phyloP scores from a whole-genome alignment of 352 stramenopile species.

The Phytophthora rubi region DNA sequence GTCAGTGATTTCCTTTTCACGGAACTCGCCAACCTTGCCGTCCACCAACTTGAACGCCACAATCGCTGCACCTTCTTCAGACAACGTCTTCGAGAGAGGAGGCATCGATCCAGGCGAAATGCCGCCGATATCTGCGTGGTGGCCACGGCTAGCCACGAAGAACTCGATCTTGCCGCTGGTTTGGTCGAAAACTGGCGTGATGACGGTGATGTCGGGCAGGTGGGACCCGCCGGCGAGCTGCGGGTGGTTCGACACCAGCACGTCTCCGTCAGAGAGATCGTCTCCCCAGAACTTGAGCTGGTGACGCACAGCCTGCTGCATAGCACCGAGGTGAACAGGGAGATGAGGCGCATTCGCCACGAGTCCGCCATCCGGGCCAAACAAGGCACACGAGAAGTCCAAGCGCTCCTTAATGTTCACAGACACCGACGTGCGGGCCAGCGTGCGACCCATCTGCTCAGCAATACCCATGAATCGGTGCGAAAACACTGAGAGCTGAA shows the following conservation, averaged over 20 bases:
- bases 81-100: slow-evolving; percentile 94
- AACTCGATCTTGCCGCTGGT: slow-evolving; percentile 94
- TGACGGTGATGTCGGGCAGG: slow-evolving; percentile 99
- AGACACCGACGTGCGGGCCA: slow-evolving; percentile 96
- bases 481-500: slow-evolving; percentile 97
- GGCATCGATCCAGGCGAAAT: slow-evolving; percentile 97
- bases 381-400: slow-evolving; percentile 99
- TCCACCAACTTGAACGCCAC: slow-evolving; percentile 99
- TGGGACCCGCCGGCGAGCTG: slow-evolving; percentile 97
- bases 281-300: slow-evolving; percentile 92
- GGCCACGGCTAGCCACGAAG: slow-evolving; percentile 97
- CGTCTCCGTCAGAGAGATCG: slow-evolving; percentile 95
- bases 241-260: slow-evolving; percentile 99
- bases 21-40: slow-evolving; percentile 93
- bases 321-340: slow-evolving; percentile 98
- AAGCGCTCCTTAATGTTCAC: slow-evolving; percentile 99
- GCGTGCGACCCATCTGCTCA: slow-evolving; percentile 98
- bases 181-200: slow-evolving; percentile 98
- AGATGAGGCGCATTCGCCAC: slow-evolving; percentile 99
- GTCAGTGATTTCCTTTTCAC: slow-evolving; percentile 96
- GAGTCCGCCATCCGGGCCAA: slow-evolving; percentile 97
- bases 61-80: slow-evolving; percentile 99
- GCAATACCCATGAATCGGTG: slow-evolving; percentile 99
- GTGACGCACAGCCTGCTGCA: slow-evolving; percentile 97
- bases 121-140: slow-evolving; percentile 98